Conservation (phyloP, 208 protist species). For the Naegleria lovaniensis region DNA sequence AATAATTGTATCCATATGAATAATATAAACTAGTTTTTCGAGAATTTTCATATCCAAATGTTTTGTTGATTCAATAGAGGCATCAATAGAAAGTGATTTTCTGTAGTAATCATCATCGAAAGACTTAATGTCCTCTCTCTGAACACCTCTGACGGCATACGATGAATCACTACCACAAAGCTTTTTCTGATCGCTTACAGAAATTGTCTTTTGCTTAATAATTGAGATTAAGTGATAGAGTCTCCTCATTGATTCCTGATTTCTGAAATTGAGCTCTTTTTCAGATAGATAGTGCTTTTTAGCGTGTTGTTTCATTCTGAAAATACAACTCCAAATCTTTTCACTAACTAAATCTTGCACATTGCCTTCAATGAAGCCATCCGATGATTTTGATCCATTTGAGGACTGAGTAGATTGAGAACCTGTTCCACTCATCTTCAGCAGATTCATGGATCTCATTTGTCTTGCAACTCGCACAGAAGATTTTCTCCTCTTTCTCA, state of each 20-base stretch:
- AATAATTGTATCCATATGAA: background rate
- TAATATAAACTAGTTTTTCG: background rate
- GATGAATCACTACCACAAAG: background rate
- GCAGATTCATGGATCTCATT: background rate
- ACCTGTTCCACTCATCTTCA: background rate
- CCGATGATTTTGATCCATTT: background rate
- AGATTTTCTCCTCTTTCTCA: background rate
- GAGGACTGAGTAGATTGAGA: background rate
- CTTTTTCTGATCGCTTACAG: too few relatives aligned
- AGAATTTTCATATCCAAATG: background rate
- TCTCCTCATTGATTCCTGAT: background rate
- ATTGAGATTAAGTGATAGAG: background rate
- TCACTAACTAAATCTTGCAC: background rate
- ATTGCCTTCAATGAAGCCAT: background rate
- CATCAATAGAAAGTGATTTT: background rate
- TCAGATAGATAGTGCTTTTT: background rate
- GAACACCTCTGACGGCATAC: background rate
- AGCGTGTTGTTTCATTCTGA: conserved; percentile 12
- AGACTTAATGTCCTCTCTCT: background rate
- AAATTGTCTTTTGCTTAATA: background rate
- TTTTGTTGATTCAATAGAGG: background rate
- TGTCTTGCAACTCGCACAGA: background rate
- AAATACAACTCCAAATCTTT: background rate
- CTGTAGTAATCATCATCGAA: background rate
- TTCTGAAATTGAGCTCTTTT: background rate